These are phyloP conservation scores for Populus davidiana DNA, from an alignment of 345 rosid species.

Conservation along the genomic window DNA sequence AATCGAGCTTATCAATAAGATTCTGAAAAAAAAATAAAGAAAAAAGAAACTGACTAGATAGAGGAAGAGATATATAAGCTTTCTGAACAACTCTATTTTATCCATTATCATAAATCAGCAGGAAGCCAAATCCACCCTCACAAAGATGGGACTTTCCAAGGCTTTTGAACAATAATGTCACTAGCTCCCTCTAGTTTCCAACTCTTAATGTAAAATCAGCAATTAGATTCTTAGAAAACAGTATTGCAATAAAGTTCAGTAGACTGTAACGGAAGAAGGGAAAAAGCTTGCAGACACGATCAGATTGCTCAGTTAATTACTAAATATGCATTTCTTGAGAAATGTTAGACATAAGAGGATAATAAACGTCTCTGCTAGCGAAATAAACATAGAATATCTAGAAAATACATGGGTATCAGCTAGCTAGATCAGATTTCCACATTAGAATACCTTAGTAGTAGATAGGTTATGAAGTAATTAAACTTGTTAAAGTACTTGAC, in stretches of 20 bases:
- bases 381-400: background rate
- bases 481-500: conserved; percentile 2
- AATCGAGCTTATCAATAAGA: too few species aligned
- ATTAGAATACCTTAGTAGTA: conserved; percentile 1
- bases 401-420: background rate
- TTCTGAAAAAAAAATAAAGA: too few species aligned
- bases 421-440: background rate
- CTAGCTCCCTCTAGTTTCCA: background rate
- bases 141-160: too few species aligned
- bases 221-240: background rate
- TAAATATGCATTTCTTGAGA: background rate
- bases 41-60: too few species aligned
- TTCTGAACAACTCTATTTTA: too few species aligned
- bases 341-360: background rate
- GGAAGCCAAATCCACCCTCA: too few species aligned
- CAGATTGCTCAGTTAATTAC: background rate
- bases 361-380: background rate
- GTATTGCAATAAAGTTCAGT: background rate
- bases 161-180: too few species aligned
- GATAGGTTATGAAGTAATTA: conserved; percentile 8
- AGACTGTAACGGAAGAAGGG: too few species aligned
- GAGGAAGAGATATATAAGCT: too few species aligned
- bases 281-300: background rate
- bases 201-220: background rate
- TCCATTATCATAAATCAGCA: too few species aligned